Conservation (phyloP, 495 filamentous ascomycete genomes). For the Penicillium ochrochloron region DNA sequence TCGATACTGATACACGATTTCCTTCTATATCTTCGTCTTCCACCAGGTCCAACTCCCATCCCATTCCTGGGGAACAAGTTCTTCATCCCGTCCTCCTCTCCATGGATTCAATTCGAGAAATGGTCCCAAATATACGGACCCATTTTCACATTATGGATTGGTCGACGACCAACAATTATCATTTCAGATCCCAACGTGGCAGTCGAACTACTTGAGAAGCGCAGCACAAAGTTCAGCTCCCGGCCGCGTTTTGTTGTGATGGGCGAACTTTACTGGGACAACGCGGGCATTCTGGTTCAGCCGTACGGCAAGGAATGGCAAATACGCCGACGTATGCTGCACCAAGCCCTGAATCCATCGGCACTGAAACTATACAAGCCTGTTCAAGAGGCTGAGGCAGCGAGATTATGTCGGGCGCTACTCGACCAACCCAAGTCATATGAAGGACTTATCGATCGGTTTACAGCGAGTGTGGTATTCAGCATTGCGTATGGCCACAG, state of each 20-base stretch:
- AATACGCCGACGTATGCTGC: constrained; percentile 42
- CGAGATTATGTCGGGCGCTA: constrained; percentile 36
- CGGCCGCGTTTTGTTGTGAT: constrained; percentile 60
- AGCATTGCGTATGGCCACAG: constrained; percentile 37
- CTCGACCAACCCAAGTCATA: constrained; percentile 28
- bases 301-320: constrained; percentile 53
- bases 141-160: constrained; percentile 67
- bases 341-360: constrained; percentile 47
- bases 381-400: constrained; percentile 46
- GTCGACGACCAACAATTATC: constrained; percentile 64
- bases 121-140: constrained; percentile 58
- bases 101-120: constrained; percentile 66
- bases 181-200: constrained; percentile 65
- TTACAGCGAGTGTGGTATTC: constrained; percentile 33
- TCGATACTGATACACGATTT: constrained; percentile 20
- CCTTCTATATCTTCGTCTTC: constrained; percentile 19
- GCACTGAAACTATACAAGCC: constrained; percentile 55
- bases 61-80: constrained; percentile 55
- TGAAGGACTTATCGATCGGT: constrained; percentile 30
- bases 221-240: constrained; percentile 57
- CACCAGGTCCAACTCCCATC: constrained; percentile 19
- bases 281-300: constrained; percentile 54
- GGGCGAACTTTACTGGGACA: constrained; percentile 54
- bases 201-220: constrained; percentile 60
- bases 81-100: constrained; percentile 53